These are phyloP conservation scores for Exidia glandulosa DNA, from an alignment of 768 basidiomycete species.

Conservation along the genomic window DNA sequence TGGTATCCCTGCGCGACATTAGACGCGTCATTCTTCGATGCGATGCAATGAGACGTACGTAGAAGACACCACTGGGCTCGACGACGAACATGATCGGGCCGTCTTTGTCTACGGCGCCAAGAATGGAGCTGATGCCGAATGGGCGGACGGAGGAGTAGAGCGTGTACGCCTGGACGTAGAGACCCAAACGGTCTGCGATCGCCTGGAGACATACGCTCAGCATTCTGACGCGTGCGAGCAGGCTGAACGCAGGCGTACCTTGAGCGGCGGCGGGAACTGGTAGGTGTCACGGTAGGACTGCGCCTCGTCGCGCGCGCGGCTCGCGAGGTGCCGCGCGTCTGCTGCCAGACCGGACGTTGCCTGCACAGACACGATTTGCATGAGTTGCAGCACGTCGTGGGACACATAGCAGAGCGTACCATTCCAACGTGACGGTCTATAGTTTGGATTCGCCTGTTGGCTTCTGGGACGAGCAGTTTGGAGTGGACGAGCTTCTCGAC, in stretches of 20 bases:
- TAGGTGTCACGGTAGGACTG: slow-evolving; percentile 60
- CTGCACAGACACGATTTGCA: slow-evolving; percentile 29
- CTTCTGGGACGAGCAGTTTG: slow-evolving; percentile 86
- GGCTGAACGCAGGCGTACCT: slow-evolving; percentile 36
- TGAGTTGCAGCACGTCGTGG: not conserved
- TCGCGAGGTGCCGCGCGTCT: slow-evolving; percentile 81
- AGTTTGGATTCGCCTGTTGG: slow-evolving; percentile 87
- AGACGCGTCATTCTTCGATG: not conserved
- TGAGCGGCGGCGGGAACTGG: slow-evolving; percentile 62
- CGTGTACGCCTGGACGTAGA: slow-evolving; percentile 93
- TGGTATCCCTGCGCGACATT: slow-evolving; percentile 66
- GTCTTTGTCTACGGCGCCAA: slow-evolving; percentile 80
- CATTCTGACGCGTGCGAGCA: not conserved
- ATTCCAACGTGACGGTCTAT: slow-evolving; percentile 91
- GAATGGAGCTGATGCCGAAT: slow-evolving; percentile 88
- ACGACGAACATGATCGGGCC: slow-evolving; percentile 82
- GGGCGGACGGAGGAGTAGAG: slow-evolving; percentile 97
- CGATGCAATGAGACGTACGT: slow-evolving; percentile 36
- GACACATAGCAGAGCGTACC: slow-evolving; percentile 31
- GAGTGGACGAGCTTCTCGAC: slow-evolving; percentile 98
- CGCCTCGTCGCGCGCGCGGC: slow-evolving; percentile 78
- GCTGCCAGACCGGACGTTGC: slow-evolving; percentile 90
- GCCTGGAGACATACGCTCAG: slow-evolving; percentile 25
- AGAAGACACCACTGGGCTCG: slow-evolving; percentile 90
- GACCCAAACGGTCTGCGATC: slow-evolving; percentile 66